Evolutionary conservation across 2,329 filamentous ascomycete species (phyloP).

Genomic region (Pseudogymnoascus verrucosus): DNA sequence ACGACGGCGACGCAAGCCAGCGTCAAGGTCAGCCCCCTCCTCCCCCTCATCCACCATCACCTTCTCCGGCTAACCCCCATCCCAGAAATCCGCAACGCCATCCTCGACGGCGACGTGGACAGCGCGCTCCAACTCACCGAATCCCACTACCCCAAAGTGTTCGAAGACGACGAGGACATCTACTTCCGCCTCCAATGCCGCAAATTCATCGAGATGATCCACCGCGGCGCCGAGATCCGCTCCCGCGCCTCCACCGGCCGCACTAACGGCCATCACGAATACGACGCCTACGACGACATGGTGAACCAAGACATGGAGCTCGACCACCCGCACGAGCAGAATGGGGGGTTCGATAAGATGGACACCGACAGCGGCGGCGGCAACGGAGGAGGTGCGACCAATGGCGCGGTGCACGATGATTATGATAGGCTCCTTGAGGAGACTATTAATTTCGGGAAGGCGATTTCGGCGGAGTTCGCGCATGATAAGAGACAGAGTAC

Average conservation of each 20-base stretch:
- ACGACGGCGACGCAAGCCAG: conserved; percentile 80
- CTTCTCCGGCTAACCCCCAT: conserved; percentile 10
- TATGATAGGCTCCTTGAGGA: conserved; percentile 49
- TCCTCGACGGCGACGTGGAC: conserved; percentile 89
- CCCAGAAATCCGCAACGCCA: conserved; percentile 73
- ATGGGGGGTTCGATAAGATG: conserved; percentile 40
- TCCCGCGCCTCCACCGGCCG: conserved; percentile 20
- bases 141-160: conserved; percentile 69
- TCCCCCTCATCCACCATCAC: neutral
- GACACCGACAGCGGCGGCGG: conserved; percentile 41
- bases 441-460: conserved; percentile 71
- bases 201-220: conserved; percentile 93
- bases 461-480: conserved; percentile 69
- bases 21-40: conserved; percentile 63
- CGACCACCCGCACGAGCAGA: conserved; percentile 41
- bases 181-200: conserved; percentile 82
- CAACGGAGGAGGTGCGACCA: conserved; percentile 13
- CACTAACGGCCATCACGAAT: conserved; percentile 30
- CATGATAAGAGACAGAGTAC: conserved; percentile 63
- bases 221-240: conserved; percentile 60
- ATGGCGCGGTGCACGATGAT: conserved; percentile 14
- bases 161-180: conserved; percentile 73
- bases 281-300: conserved; percentile 31
- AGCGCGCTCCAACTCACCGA: conserved; percentile 75
- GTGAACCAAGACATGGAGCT: conserved; percentile 41